Evolutionary conservation across 2,329 filamentous ascomycete species (phyloP).

Genomic region (Sclerotinia spermophila): DNA sequence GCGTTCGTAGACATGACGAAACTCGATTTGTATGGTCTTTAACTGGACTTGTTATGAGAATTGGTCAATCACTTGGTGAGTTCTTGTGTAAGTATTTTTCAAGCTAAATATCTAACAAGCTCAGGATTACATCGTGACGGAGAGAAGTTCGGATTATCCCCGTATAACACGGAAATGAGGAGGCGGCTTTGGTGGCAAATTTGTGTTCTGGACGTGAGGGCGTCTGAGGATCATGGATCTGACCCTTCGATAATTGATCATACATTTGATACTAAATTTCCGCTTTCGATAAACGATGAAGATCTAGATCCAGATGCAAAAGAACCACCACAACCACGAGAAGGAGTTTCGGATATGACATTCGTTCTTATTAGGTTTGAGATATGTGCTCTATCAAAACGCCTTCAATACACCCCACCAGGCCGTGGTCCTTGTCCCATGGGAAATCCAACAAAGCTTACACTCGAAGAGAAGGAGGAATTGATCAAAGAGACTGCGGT

Average conservation of each 20-base stretch:
- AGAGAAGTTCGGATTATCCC: conserved; percentile 49
- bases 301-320: conserved; percentile 43
- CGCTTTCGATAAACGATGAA: conserved; percentile 47
- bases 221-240: conserved; percentile 60
- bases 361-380: conserved; percentile 40
- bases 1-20: conserved; percentile 47
- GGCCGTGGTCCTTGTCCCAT: conserved; percentile 20
- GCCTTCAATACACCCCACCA: conserved; percentile 31
- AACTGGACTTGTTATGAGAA: conserved; percentile 54
- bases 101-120: neutral
- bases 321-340: conserved; percentile 26
- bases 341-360: conserved; percentile 41
- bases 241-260: conserved; percentile 56
- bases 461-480: conserved; percentile 36
- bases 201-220: conserved; percentile 56
- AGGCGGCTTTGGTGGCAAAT: conserved; percentile 59
- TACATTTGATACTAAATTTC: conserved; percentile 55
- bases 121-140: conserved; percentile 54
- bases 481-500: conserved; percentile 35
- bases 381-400: conserved; percentile 31
- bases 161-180: conserved; percentile 59
- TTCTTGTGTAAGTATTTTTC: neutral
- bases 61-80: conserved; percentile 50
- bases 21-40: conserved; percentile 51
- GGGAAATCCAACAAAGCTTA: conserved; percentile 15